Conservation (phyloP, 2,329 filamentous ascomycete genomes). For the Pseudodiploospora longispora region DNA sequence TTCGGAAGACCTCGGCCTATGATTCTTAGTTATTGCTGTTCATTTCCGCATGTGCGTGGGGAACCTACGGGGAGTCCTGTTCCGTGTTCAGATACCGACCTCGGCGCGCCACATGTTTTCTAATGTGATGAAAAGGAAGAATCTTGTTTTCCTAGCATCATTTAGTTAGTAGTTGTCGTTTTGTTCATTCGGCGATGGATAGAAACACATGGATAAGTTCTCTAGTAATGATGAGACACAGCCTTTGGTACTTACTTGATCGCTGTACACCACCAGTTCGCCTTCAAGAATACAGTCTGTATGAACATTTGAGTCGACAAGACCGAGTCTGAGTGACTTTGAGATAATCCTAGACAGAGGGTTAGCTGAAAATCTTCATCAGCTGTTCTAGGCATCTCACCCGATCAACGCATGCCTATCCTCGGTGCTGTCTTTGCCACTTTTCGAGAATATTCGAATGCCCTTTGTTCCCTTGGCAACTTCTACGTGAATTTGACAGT, state of each 20-base stretch:
- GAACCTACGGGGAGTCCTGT: conserved; percentile 57
- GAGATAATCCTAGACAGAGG: conserved; percentile 42
- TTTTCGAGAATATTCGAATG: conserved; percentile 85
- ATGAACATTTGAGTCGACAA: conserved; percentile 48
- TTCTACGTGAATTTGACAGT: conserved; percentile 81
- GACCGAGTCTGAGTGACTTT: conserved; percentile 55
- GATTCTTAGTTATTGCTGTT: not conserved
- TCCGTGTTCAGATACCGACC: conserved; percentile 61
- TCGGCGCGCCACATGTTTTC: conserved; percentile 69
- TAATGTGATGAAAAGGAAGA: conserved; percentile 71
- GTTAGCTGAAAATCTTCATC: conserved; percentile 9
- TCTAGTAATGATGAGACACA: not conserved
- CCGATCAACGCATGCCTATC: conserved; percentile 57
- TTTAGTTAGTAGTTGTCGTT: not conserved
- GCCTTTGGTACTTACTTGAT: conserved; percentile 33
- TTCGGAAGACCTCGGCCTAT: conserved; percentile 40
- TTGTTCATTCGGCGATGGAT: too few relatives aligned
- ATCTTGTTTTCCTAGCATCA: conserved; percentile 45
- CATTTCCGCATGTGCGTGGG: not conserved
- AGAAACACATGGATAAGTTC: not conserved
- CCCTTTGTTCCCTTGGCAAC: conserved; percentile 42
- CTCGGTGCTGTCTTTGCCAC: conserved; percentile 76
- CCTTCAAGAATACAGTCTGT: conserved; percentile 71
- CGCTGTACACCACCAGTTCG: conserved; percentile 72
- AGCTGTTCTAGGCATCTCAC: conserved; percentile 23